These are phyloP conservation scores for Agrocybe praecox DNA, from an alignment of 768 basidiomycete species.

Conservation along the genomic window DNA sequence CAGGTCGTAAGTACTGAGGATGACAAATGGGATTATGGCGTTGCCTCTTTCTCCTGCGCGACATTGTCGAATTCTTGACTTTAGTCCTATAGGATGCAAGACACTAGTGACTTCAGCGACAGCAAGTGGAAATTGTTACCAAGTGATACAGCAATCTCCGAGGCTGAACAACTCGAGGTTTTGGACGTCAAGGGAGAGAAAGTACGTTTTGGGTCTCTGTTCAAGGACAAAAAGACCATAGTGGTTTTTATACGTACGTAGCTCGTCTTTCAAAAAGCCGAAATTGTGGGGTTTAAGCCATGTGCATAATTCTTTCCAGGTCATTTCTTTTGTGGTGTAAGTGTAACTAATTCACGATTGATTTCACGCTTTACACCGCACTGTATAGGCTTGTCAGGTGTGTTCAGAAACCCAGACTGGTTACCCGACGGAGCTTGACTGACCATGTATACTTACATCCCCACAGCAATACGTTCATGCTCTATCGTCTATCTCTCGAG, in stretches of 20 bases:
- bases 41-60: too few relatives aligned
- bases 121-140: conserved; percentile 25
- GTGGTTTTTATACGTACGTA: conserved; percentile 65
- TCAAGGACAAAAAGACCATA: conserved; percentile 50
- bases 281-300: neutral
- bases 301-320: conserved; percentile 36
- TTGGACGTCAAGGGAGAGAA: conserved; percentile 47
- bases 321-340: conserved; percentile 69
- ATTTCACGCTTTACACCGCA: neutral
- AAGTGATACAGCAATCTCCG: conserved; percentile 30
- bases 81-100: conserved; percentile 4
- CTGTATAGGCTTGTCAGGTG: neutral
- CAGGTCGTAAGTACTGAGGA: too few relatives aligned
- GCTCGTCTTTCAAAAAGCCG: too few relatives aligned
- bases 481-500: conserved; percentile 42
- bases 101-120: conserved; percentile 9
- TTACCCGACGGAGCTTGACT: conserved; percentile 37
- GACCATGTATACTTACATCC: neutral
- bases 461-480: conserved; percentile 49
- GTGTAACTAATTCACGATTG: conserved; percentile 5
- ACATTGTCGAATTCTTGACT: too few relatives aligned
- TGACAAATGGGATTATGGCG: too few relatives aligned
- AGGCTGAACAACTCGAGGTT: conserved; percentile 42
- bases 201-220: conserved; percentile 54
- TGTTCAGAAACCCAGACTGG: too few relatives aligned